Base-by-base conservation (phyloP, 2,329 filamentous ascomycete species). In the Ascochyta clinopodiicola region DNA sequence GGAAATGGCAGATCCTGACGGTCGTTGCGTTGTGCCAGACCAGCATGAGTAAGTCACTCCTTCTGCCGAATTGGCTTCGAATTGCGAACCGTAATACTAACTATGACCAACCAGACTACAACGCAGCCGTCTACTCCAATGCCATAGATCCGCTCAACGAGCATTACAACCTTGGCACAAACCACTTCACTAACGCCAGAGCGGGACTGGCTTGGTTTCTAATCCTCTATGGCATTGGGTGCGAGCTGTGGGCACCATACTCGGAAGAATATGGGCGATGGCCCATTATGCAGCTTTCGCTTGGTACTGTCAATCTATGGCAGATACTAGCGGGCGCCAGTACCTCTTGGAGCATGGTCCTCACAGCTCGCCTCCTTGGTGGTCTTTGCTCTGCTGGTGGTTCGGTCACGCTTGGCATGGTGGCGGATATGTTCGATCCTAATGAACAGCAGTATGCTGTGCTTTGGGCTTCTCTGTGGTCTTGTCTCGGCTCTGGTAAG, bases 231-330 rank as follows among this genome's bases (percentile, higher is more conserved):
- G 91, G 90, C 27, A 92, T 95, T 69, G 91, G 91, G 22, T 95
- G 91, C 71, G 91, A 95, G 73, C 81, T 94, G 0, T 95, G 91
- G 91, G 91, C 91, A 0, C 91, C 29, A 63, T 83, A 90, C 89
- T 89, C 86, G 34, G 91, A 95, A 72, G 91, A 95, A 67, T 81
- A 92, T 51, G 91, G 91, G 17, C 86, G 91, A 40, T 89, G 86
- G 78, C 86, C 85, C 1, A 83, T 95, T 47, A 82, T 95, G 44
- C 91, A 94, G 78, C 72, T 82, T 8, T 90, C 87, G 9, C 78
- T 95, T 37, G 81, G 87, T 56, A 78, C 93, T 4, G 89, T 92
- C 76, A 95, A 95, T 64, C 70, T 92, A 45, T 94, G 62, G 50
- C 62, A 84, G 78, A 87, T 90, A 58, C 54, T 72, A 24, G 64